Conservation (phyloP, 2,329 filamentous ascomycete species). For the Fusarium sp. region DNA sequence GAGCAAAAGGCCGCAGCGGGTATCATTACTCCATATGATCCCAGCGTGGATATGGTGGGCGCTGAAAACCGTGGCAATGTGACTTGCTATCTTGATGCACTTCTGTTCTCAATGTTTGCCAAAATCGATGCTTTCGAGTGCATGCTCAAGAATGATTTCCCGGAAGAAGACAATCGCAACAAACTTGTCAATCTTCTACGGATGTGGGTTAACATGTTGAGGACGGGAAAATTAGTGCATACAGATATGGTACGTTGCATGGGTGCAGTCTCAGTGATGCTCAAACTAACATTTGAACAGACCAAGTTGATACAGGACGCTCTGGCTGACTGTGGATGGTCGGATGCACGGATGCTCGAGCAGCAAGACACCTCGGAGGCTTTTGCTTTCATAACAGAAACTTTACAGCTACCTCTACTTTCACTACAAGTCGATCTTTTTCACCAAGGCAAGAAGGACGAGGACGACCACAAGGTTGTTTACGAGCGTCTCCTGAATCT, state of each 20-base stretch:
- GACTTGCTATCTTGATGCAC: conserved; percentile 92
- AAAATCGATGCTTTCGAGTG: conserved; percentile 90
- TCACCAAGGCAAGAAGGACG: conserved; percentile 85
- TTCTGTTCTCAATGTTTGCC: conserved; percentile 96
- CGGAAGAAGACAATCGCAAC: conserved; percentile 71
- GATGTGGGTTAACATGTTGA: conserved; percentile 92
- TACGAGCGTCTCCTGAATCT: conserved; percentile 92
- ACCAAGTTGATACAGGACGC: conserved; percentile 85
- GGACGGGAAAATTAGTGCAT: conserved; percentile 84
- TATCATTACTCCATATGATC: conserved; percentile 77
- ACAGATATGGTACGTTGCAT: conserved; percentile 75
- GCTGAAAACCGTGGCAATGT: conserved; percentile 86
- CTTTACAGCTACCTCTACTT: conserved; percentile 84
- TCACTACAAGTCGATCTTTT: conserved; percentile 95
- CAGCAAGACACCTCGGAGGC: conserved; percentile 97
- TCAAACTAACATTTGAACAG: conserved; percentile 54
- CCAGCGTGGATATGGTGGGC: conserved; percentile 77
- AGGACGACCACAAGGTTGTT: conserved; percentile 93
- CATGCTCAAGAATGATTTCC: conserved; percentile 83
- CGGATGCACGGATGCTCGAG: conserved; percentile 76
- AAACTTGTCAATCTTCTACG: conserved; percentile 81
- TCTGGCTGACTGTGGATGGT: conserved; percentile 87
- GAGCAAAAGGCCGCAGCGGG: conserved; percentile 85
- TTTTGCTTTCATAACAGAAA: conserved; percentile 93
- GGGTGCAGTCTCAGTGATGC: background rate